Evolutionary conservation across 371 early-diverging fungal genomes (phyloP).

Genomic region (Nematocida homosporus): DNA sequence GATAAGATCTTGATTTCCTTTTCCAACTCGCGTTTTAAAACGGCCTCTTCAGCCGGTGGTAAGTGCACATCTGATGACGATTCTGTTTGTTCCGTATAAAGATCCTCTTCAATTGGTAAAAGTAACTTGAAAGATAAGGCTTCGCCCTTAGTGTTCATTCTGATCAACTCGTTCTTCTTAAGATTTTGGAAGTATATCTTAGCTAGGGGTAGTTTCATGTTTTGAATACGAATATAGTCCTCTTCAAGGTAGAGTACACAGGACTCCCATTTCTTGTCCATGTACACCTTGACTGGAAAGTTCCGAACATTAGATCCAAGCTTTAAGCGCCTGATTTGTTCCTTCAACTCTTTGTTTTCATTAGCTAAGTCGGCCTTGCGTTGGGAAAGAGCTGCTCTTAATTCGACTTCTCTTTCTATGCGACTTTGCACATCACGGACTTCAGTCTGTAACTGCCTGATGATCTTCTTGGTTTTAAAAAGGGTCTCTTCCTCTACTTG

Average conservation of each 20-base stretch:
- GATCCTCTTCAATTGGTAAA: constrained; percentile 58
- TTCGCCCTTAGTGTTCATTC: constrained; percentile 48
- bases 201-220: constrained; percentile 43
- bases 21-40: constrained; percentile 58
- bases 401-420: constrained; percentile 38
- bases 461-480: constrained; percentile 9
- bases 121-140: constrained; percentile 58
- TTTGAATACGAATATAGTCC: constrained; percentile 35
- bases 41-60: constrained; percentile 17
- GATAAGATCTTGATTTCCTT: constrained; percentile 64
- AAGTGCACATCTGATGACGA: constrained; percentile 42
- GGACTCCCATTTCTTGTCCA: constrained; percentile 25
- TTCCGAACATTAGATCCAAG: constrained; percentile 15
- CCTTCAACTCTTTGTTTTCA: constrained; percentile 39
- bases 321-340: constrained; percentile 40
- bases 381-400: constrained; percentile 1
- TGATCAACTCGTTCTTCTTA: constrained; percentile 38
- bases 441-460: constrained; percentile 37
- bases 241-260: constrained; percentile 21
- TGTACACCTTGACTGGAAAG: constrained; percentile 41
- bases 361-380: constrained; percentile 2
- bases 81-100: constrained; percentile 40
- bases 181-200: constrained; percentile 53
- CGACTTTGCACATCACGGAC: constrained; percentile 17
- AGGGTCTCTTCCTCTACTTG: constrained; percentile 10